Conservation (phyloP, 257 asterid genomes). For the Lavandula angustifolia region DNA sequence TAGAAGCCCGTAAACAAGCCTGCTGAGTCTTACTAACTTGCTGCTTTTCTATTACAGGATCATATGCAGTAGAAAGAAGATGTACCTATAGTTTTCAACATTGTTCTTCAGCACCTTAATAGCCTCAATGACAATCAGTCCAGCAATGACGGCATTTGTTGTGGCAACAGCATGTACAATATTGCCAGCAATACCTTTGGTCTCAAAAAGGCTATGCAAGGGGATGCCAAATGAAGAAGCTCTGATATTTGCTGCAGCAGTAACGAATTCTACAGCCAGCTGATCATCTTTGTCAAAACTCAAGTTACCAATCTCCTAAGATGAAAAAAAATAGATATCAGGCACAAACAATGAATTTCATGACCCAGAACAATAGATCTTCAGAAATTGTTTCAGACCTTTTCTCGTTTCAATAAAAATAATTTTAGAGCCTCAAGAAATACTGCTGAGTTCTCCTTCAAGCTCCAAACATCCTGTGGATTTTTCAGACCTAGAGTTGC, state of each 20-base stretch:
- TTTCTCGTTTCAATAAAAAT: slow-evolving; percentile 63
- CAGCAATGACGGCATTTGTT: slow-evolving; percentile 94
- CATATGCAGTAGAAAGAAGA: slow-evolving; percentile 26
- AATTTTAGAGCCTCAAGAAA: slow-evolving; percentile 81
- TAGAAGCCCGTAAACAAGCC: not conserved
- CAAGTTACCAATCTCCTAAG: slow-evolving; percentile 90
- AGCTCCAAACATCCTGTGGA: slow-evolving; percentile 94
- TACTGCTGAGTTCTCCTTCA: slow-evolving; percentile 75
- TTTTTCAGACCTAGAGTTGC: slow-evolving; percentile 76
- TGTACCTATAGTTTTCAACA: slow-evolving; percentile 66
- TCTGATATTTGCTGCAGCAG: slow-evolving; percentile 98
- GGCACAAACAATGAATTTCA: slow-evolving; percentile 18
- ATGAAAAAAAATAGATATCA: slow-evolving; percentile 18
- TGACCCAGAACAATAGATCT: slow-evolving; percentile 27
- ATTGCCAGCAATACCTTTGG: slow-evolving; percentile 98
- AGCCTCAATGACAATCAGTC: slow-evolving; percentile 96
- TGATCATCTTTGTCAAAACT: slow-evolving; percentile 97
- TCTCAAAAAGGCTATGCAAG: slow-evolving; percentile 92
- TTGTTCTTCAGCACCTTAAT: slow-evolving; percentile 88
- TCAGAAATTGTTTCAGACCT: slow-evolving; percentile 54
- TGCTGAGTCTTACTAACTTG: not conserved
- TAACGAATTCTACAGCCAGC: slow-evolving; percentile 93
- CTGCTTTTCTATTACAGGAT: not conserved
- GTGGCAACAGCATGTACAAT: slow-evolving; percentile 99
- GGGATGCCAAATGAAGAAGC: slow-evolving; percentile 98